Evolutionary conservation across 352 stramenopile species (phyloP), one percentile per base, ranked within the genome.

Genomic region (Heterotrichella gracilis): DNA sequence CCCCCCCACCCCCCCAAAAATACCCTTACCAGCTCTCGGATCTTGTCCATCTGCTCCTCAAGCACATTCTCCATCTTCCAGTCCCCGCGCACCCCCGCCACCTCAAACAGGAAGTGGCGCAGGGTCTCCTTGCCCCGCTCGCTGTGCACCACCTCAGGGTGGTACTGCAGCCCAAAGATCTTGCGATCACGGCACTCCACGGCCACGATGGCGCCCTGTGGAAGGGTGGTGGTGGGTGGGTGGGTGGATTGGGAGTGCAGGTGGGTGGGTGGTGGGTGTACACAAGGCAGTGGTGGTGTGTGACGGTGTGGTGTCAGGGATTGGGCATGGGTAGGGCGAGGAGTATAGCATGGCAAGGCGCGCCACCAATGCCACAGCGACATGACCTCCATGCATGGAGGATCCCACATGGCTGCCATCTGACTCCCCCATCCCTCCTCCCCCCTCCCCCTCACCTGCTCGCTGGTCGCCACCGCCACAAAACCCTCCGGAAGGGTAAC

Each of bases 51-150:
- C 41, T 86, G 85, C 73, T 88, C 80, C n/a, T 88, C 77, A 14
- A 81, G 81, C 74, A 96, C 95, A 76, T 90, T 90, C 68, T 80
- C 82, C 90, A 98, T 97, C 74, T 95, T 84, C 91, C 91, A 99
- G 79, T 97, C 87, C 23, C 83, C 91, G 23, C 85, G 85, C 17
- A 69, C 17, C 39, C 64, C 25, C 17, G 64, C 64, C 2, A 98
- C 94, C 70, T 84, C 81, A 24, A 96, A 81, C 63, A 94, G 86
- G 75, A 99, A 99, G 79, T 96, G 96, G 72, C 85, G 81, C 66
- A 98, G 79, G 71, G 98, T 85, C 63, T 85, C 78, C 76, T 90
- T 91, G 70, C 93, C 93, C 9, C 85, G 75, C 13, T 87, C 84
- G 70, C 90, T 94, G 78, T 98, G 92, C 21, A 88, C 96, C 32